Evolutionary conservation across 441 rosid genomes (phyloP).

Genomic region (Erodium moschatum): DNA sequence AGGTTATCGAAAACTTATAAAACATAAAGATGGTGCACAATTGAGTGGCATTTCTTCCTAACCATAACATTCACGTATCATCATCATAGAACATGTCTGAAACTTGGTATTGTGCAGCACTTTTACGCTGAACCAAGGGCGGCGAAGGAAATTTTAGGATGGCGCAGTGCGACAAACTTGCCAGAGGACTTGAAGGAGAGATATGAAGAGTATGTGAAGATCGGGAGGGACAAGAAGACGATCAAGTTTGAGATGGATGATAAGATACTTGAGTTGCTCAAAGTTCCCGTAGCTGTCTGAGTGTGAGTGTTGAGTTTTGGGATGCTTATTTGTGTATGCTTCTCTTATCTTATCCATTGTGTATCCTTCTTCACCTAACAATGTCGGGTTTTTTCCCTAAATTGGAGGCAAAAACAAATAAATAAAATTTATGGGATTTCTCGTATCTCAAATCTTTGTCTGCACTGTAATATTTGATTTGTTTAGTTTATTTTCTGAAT

Average conservation of each 20-base stretch:
- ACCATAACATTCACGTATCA: too few relatives aligned
- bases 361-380: neutral
- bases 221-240: conserved; percentile 71
- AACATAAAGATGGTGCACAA: too few relatives aligned
- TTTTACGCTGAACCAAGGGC: conserved; percentile 91
- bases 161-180: conserved; percentile 57
- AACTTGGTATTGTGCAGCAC: conserved; percentile 41
- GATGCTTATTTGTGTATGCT: neutral
- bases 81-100: too few relatives aligned
- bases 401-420: neutral
- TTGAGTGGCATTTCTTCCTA: too few relatives aligned
- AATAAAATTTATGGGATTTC: neutral
- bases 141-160: conserved; percentile 70
- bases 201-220: conserved; percentile 62
- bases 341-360: neutral
- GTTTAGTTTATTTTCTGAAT: conserved; percentile 31
- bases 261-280: conserved; percentile 62
- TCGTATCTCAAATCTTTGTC: neutral
- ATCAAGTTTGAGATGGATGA: conserved; percentile 68
- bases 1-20: too few relatives aligned
- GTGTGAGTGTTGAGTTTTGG: conserved; percentile 12
- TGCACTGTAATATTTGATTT: conserved; percentile 32
- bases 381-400: neutral
- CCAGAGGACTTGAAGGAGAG: conserved; percentile 81
- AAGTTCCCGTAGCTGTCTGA: conserved; percentile 53